phyloP scores from a whole-genome alignment of 345 rosid species.

The Sonneratia caseolaris region DNA sequence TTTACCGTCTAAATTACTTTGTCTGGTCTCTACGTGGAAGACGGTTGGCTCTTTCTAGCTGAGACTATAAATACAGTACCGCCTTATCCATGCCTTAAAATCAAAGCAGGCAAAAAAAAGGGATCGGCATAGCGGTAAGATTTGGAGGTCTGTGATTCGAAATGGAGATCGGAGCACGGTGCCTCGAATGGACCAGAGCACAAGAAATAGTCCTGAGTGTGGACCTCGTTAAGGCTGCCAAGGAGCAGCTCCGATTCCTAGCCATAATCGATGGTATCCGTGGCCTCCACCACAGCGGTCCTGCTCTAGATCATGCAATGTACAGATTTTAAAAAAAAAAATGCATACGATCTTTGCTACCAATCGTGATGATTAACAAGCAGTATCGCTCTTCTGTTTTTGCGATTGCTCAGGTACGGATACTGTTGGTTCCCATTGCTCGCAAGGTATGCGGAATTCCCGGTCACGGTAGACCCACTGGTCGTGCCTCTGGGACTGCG shows the following conservation, averaged over 20 bases:
- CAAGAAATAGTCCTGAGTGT: background rate
- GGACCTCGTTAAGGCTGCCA: background rate
- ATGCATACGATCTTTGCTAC: background rate
- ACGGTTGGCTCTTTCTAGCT: no score
- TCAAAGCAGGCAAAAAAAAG: background rate
- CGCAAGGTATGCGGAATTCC: background rate
- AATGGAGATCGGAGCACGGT: background rate
- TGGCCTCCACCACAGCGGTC: background rate
- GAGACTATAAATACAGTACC: background rate
- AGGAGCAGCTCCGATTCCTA: background rate
- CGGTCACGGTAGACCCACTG: background rate
- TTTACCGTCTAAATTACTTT: no score
- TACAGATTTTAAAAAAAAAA: background rate
- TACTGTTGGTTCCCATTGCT: conserved; percentile 6
- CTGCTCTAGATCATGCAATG: background rate
- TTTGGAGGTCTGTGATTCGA: background rate
- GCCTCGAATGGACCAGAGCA: background rate
- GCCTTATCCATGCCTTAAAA: background rate
- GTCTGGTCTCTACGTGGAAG: no score
- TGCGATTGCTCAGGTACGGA: background rate
- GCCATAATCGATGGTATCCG: background rate
- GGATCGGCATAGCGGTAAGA: background rate
- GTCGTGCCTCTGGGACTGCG: conserved; percentile 2
- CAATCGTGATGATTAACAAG: background rate
- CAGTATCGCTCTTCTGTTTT: background rate